Evolutionary conservation across 306 rosid genomes (phyloP), one percentile per base, ranked within the genome.

Genomic region (Quercus gilva): DNA sequence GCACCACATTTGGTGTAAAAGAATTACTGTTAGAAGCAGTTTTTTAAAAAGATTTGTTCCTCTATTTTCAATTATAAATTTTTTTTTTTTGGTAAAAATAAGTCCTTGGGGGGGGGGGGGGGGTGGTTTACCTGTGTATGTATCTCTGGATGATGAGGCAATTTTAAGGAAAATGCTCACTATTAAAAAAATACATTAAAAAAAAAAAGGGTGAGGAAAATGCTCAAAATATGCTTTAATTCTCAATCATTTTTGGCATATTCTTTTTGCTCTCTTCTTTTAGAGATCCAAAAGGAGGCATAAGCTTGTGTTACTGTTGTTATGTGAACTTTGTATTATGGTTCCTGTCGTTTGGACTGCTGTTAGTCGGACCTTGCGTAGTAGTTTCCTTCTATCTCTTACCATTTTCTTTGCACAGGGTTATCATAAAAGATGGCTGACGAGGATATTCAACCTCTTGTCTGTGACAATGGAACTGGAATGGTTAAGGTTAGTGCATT

Each of bases 391-490:
- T 28, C 29, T 55, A 18, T 55, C 67, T 21, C 75, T 81, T 35
- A 19, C 25, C 72, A n/a, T 67, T 67, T 67, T 67, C 72, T 25
- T 33, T 67, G 72, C 10, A 1, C 72, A 35, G 72, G 88, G 51
- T 76, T 77, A 33, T 74, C 53, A 49, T 10, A 71, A 49, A 86
- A 84, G 71, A 88, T 88, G 89, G 88, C 91, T 19, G 91, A 88
- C 23, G 91, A 88, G 83, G 91, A 88, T 73, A 86, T 88, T 86
- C 91, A 88, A 81, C 91, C 91, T 43, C 89, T 88, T 78, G 91
- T 88, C 75, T 87, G 84, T 84, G 91, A 88, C 86, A 88, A 88
- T 84, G 91, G 91, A 81, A 88, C 91, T 74, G 91, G 91, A 84
- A 88, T 88, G 91, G 91, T 88, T 77, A 88, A 88, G 91, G 91